A percentile compares a stretch with the other conserved stretches of the same genome.
Conservation (phyloP, 345 rosid species). For the Physaria fendleri region DNA sequence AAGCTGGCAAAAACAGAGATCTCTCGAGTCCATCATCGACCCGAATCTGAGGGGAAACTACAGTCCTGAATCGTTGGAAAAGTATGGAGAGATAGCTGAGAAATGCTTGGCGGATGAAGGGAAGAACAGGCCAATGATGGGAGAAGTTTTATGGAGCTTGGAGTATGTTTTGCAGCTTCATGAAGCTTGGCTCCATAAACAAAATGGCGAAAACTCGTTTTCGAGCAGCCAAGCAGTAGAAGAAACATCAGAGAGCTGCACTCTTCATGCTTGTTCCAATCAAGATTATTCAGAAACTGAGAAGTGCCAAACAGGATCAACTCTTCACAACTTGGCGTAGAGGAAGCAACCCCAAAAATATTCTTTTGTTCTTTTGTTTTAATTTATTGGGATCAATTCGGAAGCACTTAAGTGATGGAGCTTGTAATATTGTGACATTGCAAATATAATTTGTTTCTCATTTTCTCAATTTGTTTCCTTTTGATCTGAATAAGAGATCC, state of each 20-base stretch:
- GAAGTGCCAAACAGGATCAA: constrained; percentile 15
- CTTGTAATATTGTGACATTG: background rate
- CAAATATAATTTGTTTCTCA: constrained; percentile 3
- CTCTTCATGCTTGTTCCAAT: constrained; percentile 16
- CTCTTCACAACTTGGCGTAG: constrained; percentile 18
- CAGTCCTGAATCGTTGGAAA: constrained; percentile 59
- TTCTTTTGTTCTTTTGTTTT: constrained; percentile 32
- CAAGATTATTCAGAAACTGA: constrained; percentile 20
- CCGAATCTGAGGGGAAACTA: constrained; percentile 43
- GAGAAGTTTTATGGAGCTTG: constrained; percentile 84
- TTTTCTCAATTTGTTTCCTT: background rate
- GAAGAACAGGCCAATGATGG: constrained; percentile 82
- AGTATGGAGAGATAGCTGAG: constrained; percentile 87
- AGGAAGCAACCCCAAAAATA: constrained; percentile 1
- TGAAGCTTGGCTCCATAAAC: constrained; percentile 54
- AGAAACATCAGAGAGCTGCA: constrained; percentile 21
- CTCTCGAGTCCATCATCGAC: constrained; percentile 64
- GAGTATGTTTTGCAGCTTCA: constrained; percentile 85
- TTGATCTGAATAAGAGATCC: background rate
- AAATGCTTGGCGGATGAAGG: constrained; percentile 85
- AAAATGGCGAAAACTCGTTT: constrained; percentile 33
- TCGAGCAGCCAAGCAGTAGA: constrained; percentile 37
- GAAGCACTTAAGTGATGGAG: constrained; percentile 14
- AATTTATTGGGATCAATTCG: constrained; percentile 10
- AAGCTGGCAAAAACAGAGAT: constrained; percentile 66